Conservation (phyloP, 2,329 filamentous ascomycete species). For the Thielaviopsis populi region DNA sequence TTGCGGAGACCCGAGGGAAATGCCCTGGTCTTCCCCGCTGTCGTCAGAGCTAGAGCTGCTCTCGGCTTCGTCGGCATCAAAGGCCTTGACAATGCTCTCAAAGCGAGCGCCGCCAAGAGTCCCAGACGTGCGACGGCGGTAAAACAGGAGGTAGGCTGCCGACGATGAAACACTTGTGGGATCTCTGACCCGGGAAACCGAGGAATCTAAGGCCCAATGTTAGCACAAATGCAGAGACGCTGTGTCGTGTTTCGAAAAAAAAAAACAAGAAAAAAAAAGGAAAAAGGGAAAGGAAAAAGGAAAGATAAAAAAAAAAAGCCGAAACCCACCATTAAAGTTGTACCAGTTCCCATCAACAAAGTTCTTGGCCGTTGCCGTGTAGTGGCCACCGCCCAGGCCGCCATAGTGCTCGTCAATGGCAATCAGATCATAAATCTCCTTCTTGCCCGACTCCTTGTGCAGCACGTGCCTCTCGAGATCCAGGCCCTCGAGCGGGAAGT, state of each 20-base stretch:
- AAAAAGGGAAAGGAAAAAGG: too few species aligned
- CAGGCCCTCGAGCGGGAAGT: constrained; percentile 78
- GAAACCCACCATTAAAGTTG: constrained; percentile 73
- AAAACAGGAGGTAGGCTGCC: constrained; percentile 87
- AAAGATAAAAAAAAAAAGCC: background rate
- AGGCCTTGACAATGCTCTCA: constrained; percentile 52
- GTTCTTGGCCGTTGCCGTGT: constrained; percentile 88
- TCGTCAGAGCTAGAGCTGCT: constrained; percentile 26
- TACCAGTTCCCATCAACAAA: constrained; percentile 86
- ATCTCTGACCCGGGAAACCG: constrained; percentile 47
- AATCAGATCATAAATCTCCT: constrained; percentile 80
- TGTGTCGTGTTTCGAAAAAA: background rate
- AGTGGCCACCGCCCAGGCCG: constrained; percentile 84
- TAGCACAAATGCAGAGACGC: background rate
- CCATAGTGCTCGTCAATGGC: constrained; percentile 94
- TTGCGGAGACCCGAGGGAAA: constrained; percentile 35
- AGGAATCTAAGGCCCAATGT: constrained; percentile 48
- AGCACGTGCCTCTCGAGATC: constrained; percentile 71
- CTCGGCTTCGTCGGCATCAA: constrained; percentile 32
- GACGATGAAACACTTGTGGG: constrained; percentile 50
- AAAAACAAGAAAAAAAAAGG: background rate
- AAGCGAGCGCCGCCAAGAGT: constrained; percentile 64
- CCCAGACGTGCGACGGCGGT: constrained; percentile 61
- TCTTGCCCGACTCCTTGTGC: constrained; percentile 64
- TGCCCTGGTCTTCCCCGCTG: constrained; percentile 52